Percentiles rank a stretch among this genome's conserved stretches.
Evolutionary conservation across 495 filamentous ascomycete species (phyloP).

Genomic region (Thermothielavioides terrestris): DNA sequence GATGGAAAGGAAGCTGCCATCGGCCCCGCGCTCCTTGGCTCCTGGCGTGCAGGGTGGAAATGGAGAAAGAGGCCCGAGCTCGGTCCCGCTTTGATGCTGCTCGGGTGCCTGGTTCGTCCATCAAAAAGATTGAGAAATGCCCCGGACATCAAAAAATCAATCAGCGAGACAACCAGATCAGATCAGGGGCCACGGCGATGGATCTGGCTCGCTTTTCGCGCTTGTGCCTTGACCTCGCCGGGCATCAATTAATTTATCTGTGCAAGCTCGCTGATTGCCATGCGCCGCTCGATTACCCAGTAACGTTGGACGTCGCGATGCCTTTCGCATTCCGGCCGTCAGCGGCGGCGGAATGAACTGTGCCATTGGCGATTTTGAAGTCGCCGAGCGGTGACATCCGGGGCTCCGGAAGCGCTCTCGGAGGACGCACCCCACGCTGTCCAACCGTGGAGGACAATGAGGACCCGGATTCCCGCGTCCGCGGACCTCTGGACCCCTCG

Average conservation of each 20-base stretch:
- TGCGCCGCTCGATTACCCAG: too few relatives aligned
- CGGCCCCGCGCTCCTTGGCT: conserved; percentile 8
- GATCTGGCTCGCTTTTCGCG: too few relatives aligned
- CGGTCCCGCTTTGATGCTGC: conserved; percentile 5
- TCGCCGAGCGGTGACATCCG: conserved; percentile 1
- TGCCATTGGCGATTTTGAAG: not conserved
- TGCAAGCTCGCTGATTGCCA: too few relatives aligned
- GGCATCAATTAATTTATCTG: too few relatives aligned
- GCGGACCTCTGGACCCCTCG: not conserved
- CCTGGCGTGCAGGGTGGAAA: not conserved
- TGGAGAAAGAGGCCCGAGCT: conserved; percentile 4
- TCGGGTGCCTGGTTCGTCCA: not conserved
- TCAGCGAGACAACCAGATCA: too few relatives aligned
- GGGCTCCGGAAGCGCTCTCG: not conserved
- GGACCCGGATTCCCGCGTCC: not conserved
- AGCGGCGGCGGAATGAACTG: too few relatives aligned
- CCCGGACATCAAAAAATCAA: not conserved
- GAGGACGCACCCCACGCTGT: not conserved
- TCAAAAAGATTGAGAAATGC: conserved; percentile 1
- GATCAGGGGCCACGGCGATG: too few relatives aligned
- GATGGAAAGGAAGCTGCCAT: conserved; percentile 5
- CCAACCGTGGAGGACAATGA: conserved; percentile 2
- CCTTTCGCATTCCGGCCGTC: too few relatives aligned
- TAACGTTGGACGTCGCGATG: too few relatives aligned
- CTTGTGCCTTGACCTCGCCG: too few relatives aligned